Evolutionary conservation across 768 basidiomycete genomes (phyloP), one percentile per base, ranked within the genome.

Genomic region (Xerocomellus chrysenteron): DNA sequence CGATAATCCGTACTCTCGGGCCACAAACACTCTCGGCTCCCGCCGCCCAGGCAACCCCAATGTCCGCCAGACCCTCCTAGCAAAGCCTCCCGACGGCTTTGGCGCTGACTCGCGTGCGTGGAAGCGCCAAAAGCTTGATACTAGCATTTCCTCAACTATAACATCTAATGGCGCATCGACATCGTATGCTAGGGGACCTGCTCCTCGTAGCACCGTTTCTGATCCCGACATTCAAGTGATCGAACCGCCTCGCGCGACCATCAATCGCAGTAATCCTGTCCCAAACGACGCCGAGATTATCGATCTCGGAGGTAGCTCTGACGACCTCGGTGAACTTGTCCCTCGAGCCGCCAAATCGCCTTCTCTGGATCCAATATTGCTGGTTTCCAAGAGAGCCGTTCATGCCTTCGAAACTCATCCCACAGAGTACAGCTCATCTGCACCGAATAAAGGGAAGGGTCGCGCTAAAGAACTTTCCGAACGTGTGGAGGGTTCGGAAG

Each of bases 391-490:
- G 9, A 2, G 16, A 53, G 3, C 17, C 12, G 0, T 2, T 14
- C 70, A 73, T 52, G 10, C 47, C 16, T 74, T 72, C 39, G 54
- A 65, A 7, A 68, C 52, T 19, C 51, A 9, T 45, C 72, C 71
- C n/a, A 33, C 40, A 13, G 36, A 50, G 24, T 21, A 35, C 41
- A 54, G 32, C 28, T 36, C 14, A 47, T 5, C 41, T 26, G 39
- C 41, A 4, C 44, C 49, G 26, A 52, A 47, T 14, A 70, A 71
- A 42, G 68, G 69, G 21, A 73, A 68, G 58, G 52, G 50, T 28
- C 68, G 59, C 17, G 63, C 60, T 28, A 45, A 45, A 39, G 62
- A 61, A 12, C 13, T 21, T n/a, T 26, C 47, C 2, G 44, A 59
- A 12, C 21, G 56, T 2, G 63, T 68, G 11, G 57, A 64, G 35